Evolutionary conservation across 177 flowering plant genomes (phyloP).

Genomic region (Vitis hybrid): DNA sequence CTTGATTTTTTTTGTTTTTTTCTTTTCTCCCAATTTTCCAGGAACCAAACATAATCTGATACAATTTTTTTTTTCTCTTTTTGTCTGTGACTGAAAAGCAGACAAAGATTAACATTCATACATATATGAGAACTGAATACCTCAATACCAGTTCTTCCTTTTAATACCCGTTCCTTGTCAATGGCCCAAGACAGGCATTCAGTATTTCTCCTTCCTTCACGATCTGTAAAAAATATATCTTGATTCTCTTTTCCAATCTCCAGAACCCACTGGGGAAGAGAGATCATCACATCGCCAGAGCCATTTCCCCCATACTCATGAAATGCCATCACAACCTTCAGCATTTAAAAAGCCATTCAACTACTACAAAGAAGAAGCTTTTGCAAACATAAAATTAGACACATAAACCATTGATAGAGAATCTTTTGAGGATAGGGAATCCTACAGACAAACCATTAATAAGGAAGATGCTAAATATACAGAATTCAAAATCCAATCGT

Average conservation of each 20-base stretch:
- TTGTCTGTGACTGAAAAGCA: no score
- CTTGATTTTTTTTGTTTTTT: no score
- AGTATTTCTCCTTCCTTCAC: slow-evolving; percentile 72
- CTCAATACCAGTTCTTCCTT: slow-evolving; percentile 88
- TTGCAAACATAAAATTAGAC: no score
- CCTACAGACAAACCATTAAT: no score
- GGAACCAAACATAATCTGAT: no score
- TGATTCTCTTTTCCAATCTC: slow-evolving; percentile 70
- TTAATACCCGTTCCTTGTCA: slow-evolving; percentile 78
- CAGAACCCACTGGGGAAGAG: slow-evolving; percentile 77
- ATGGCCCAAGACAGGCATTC: slow-evolving; percentile 88
- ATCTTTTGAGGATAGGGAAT: no score
- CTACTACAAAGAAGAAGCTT: background rate
- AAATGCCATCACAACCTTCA: slow-evolving; percentile 80
- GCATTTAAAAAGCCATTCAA: slow-evolving; percentile 10
- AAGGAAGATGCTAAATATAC: no score
- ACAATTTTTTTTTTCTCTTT: no score
- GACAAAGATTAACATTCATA: background rate
- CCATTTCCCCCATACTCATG: slow-evolving; percentile 64
- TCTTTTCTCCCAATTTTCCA: no score
- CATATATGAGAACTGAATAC: slow-evolving; percentile 26
- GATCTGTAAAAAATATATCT: slow-evolving; percentile 80
- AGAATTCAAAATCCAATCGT: no score
- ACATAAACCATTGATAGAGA: no score
- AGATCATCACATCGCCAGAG: slow-evolving; percentile 37